phyloP scores from a whole-genome alignment of 225 moss, liverwort and hornwort genomes.

The Physcomitrium patens region DNA sequence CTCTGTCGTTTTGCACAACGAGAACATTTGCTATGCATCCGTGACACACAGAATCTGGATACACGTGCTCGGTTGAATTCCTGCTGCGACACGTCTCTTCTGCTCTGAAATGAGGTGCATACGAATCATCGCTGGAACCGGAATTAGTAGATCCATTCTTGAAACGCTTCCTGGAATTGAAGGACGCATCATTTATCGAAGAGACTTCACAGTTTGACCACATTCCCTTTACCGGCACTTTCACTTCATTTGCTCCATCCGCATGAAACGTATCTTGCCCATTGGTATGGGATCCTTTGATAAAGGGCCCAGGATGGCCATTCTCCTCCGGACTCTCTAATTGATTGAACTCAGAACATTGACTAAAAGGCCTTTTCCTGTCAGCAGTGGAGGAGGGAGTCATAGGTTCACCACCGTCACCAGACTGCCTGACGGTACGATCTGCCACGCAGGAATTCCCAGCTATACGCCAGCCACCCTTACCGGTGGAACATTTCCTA shows the following conservation, averaged over 20 bases:
- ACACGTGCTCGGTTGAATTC: constrained; percentile 41
- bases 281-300: constrained; percentile 32
- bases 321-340: constrained; percentile 56
- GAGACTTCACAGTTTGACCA: constrained; percentile 86
- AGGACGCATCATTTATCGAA: constrained; percentile 60
- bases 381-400: constrained; percentile 67
- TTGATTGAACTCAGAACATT: constrained; percentile 46
- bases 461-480: constrained; percentile 88
- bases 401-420: constrained; percentile 60
- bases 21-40: constrained; percentile 86
- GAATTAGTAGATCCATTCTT: constrained; percentile 77
- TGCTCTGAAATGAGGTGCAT: constrained; percentile 46
- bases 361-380: constrained; percentile 66
- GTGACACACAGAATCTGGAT: constrained; percentile 56
- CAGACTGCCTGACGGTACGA: constrained; percentile 40
- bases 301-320: constrained; percentile 38
- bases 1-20: constrained; percentile 78
- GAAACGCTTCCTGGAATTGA: constrained; percentile 72
- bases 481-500: constrained; percentile 89
- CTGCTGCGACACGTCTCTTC: constrained; percentile 39
- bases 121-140: constrained; percentile 72
- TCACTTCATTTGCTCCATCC: constrained; percentile 41
- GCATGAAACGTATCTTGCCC: constrained; percentile 42
- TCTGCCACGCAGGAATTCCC: constrained; percentile 70
- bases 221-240: constrained; percentile 62